Evolutionary conservation across 2,329 filamentous ascomycete genomes (phyloP), one percentile per base, ranked within the genome.

Genomic region (Ophiostoma sp.): DNA sequence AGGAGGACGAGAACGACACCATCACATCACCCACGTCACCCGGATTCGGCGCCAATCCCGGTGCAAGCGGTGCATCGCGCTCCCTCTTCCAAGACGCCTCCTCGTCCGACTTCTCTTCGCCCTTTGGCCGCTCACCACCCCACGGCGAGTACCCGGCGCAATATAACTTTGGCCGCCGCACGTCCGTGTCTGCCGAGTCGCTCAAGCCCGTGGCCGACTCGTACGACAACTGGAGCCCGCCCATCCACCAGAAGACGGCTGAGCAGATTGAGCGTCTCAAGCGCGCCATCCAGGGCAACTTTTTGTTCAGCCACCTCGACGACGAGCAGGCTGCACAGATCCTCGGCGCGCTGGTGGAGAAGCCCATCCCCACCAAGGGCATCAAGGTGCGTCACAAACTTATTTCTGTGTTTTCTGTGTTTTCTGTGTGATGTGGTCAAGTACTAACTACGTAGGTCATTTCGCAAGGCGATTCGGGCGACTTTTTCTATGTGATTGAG

Each of bases 401-500:
- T 41, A 11, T 41, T 41, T 41, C 39, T 11, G 10, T 41, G 39
- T 41, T 41, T 15, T 41, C 39, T 2, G 4, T 48, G 48, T 54
- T n/a, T 23, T 23, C 44, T 48, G 44, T 23, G 4, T 13, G 15
- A 20, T 20, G 48, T 15, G 10, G 13, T 6, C 41, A 20, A 8
- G n/a, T 23, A 23, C 57, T 62, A 17, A 72, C 68, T 39, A 57
- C 13, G 85, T 15, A 97, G 85, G 93, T 99, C 71, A 98, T 99
- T 75, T 90, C 89, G 67, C 95, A 99, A 82, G 95, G 95, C 70
- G 95, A 98, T 77, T 90, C 94, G 0, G 95, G 95, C 62, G 95
- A 99, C 80, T 98, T 91, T 83, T 99, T 99, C 82, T 99, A 99
- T 79, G 89, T 99, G 35, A 93, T 98, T 23, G 95, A 99, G 79